A percentile compares a stretch with the other conserved stretches of the same genome.
phyloP scores from a whole-genome alignment of 192 early-diverging fungal species.

The Backusella circina region DNA sequence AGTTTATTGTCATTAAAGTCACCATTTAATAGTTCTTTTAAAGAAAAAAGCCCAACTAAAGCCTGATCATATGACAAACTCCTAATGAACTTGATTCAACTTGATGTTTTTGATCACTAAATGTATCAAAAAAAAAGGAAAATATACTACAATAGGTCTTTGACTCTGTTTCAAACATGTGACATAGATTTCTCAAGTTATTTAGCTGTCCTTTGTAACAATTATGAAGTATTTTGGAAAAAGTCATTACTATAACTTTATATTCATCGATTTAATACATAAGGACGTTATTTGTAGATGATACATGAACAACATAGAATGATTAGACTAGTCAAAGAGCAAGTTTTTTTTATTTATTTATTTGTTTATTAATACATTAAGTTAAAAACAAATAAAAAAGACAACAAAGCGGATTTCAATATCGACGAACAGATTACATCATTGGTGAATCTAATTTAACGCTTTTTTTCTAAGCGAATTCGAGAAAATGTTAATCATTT shows the following conservation, averaged over 20 bases:
- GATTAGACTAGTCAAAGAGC: background rate
- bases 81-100: background rate
- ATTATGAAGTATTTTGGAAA: too few species aligned
- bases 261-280: background rate
- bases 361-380: background rate
- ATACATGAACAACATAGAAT: background rate
- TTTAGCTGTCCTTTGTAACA: too few species aligned
- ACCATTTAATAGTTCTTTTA: background rate
- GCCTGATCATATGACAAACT: background rate
- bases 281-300: background rate
- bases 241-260: background rate
- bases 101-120: too few species aligned
- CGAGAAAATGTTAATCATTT: background rate
- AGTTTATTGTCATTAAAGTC: background rate
- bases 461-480: background rate
- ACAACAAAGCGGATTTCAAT: background rate
- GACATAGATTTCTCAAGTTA: too few species aligned
- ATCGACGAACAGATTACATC: background rate
- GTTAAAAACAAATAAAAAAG: background rate
- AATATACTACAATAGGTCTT: too few species aligned
- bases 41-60: background rate
- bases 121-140: too few species aligned
- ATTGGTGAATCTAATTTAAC: background rate
- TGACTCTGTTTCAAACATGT: too few species aligned
- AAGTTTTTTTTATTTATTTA: background rate